These are phyloP conservation scores for Tulasnella sp. DNA, from an alignment of 768 basidiomycete species.

Conservation along the genomic window DNA sequence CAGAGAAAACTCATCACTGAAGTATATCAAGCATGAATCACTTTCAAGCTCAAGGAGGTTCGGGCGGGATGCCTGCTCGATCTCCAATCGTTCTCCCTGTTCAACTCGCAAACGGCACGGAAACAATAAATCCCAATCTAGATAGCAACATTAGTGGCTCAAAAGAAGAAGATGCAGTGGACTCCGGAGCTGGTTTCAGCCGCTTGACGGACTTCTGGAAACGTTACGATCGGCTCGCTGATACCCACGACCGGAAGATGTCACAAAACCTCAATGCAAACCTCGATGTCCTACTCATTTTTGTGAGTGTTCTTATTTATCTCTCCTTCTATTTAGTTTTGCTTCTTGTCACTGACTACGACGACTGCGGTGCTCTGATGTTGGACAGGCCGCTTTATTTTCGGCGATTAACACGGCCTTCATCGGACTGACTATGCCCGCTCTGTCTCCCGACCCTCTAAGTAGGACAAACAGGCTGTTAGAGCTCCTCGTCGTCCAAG, in stretches of 20 bases:
- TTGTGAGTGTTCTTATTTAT: neutral
- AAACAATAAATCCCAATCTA: no score
- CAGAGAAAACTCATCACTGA: no score
- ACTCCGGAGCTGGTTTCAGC: no score
- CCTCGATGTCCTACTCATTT: neutral
- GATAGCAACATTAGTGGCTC: no score
- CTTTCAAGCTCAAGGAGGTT: no score
- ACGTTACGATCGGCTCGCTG: neutral
- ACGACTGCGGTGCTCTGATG: neutral
- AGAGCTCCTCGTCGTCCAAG: slow-evolving; percentile 5
- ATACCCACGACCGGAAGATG: neutral
- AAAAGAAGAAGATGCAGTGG: no score
- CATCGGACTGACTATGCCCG: neutral
- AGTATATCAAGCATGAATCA: no score
- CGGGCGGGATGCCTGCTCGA: no score
- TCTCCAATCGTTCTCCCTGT: no score
- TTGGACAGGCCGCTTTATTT: slow-evolving; percentile 16
- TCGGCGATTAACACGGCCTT: slow-evolving; percentile 23
- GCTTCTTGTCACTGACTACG: no score
- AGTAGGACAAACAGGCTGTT: neutral
- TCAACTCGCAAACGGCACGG: no score
- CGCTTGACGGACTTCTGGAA: neutral
- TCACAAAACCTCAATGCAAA: neutral
- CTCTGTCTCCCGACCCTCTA: neutral
- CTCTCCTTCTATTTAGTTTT: no score